A percentile compares a stretch with the other conserved stretches of the same genome.
These are phyloP conservation scores for Hypoxylon sp. DNA, from an alignment of 2,329 filamentous ascomycete species.

Conservation along the genomic window DNA sequence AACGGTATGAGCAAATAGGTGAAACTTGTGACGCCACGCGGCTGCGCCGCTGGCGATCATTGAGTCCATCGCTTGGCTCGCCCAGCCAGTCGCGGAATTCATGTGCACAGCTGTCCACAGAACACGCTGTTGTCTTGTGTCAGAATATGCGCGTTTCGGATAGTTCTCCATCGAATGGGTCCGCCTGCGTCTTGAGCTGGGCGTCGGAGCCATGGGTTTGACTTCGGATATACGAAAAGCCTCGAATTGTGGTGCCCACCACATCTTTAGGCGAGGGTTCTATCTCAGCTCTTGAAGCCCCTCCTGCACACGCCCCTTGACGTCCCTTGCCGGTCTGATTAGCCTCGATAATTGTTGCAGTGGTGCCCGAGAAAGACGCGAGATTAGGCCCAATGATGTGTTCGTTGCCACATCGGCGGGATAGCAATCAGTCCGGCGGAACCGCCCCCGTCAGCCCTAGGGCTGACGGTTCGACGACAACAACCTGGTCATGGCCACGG, in stretches of 20 bases:
- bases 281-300: neutral
- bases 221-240: conserved; percentile 15
- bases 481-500: conserved; percentile 5
- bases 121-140: conserved; percentile 3
- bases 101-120: conserved; percentile 11
- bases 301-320: neutral
- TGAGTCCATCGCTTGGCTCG: conserved; percentile 7
- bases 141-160: conserved; percentile 13
- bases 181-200: conserved; percentile 11
- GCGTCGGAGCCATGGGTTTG: conserved; percentile 13
- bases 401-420: conserved; percentile 19
- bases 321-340: conserved; percentile 3
- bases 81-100: conserved; percentile 31
- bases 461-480: conserved; percentile 11
- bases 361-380: conserved; percentile 15
- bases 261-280: neutral
- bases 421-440: conserved; percentile 13
- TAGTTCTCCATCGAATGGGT: neutral
- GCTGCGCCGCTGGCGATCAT: conserved; percentile 1
- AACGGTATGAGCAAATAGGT: neutral
- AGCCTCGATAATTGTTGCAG: conserved; percentile 7
- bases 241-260: neutral
- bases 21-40: conserved; percentile 6
- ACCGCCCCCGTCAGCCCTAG: conserved; percentile 30
- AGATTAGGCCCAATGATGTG: neutral